Evolutionary conservation across 192 early-diverging fungal genomes (phyloP), one percentile per base, ranked within the genome.

Genomic region (Linnemannia schmuckeri): DNA sequence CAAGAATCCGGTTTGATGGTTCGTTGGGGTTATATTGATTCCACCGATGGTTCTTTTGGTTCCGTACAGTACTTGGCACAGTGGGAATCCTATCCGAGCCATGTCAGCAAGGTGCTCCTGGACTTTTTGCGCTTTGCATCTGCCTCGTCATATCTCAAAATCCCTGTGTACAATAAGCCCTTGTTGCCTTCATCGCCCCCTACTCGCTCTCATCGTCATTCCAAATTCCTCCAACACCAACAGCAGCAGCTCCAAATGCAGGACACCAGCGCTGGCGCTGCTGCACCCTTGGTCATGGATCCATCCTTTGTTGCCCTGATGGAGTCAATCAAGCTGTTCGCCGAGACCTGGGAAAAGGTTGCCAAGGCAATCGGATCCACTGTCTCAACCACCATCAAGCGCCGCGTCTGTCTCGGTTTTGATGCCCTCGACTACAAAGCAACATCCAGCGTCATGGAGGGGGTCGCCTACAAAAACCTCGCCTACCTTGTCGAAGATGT

Each of bases 371-470:
- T 81, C 0, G 55, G 73, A 40, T 47, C 79, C 41, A 69, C 35
- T 0, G 55, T 54, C 35, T 44, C 46, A 15, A 66, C 47, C 24
- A 55, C 35, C 38, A 70, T 75, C 42, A 63, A 69, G 61, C 18
- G 54, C 8, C 54, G 73, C 57, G 72, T 81, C 17, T 81, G 79
- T 49, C 79, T 81, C 17, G 79, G 79, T 4, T 81, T 81, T 69
- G 72, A 81, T 1, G 35, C n/a, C 6, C 44, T 68, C 63, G 52
- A 68, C 27, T 66, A 69, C 79, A 68, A 17, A 18, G 63, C 79
- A 10, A 70, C 24, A 5, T 33, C 79, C 1, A 69, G 47, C 20
- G 52, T 42, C 9, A 38, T 75, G n/a, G 27, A 42, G 15, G 79
- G 79, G 8, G 72, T 81, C 27, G 63, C n/a, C 24, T 24, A 49